phyloP scores from a whole-genome alignment of 129 eudicot genomes.

The Dittrichia graveolens region DNA sequence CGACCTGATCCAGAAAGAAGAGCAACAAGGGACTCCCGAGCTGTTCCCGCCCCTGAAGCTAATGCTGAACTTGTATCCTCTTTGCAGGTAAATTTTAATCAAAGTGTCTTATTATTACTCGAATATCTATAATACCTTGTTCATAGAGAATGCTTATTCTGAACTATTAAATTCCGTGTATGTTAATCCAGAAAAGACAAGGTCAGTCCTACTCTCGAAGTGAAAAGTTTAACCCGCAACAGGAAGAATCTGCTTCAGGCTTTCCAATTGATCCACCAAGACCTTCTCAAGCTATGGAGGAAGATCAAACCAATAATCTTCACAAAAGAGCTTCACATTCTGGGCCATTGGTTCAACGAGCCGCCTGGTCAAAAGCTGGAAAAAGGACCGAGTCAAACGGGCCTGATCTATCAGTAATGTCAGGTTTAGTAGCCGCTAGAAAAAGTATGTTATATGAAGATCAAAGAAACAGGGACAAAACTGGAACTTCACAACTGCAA shows the following conservation, averaged over 20 bases:
- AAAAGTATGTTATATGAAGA: conserved; percentile 71
- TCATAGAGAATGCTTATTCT: background rate
- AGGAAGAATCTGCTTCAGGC: conserved; percentile 91
- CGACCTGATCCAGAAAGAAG: conserved; percentile 59
- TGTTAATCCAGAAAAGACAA: conserved; percentile 63
- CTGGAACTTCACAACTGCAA: conserved; percentile 53
- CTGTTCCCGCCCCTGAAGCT: conserved; percentile 83
- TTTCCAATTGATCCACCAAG: conserved; percentile 94
- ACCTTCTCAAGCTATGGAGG: conserved; percentile 73
- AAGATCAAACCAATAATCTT: conserved; percentile 37
- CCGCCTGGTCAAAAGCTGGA: conserved; percentile 78
- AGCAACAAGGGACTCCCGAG: conserved; percentile 63
- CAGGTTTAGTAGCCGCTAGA: conserved; percentile 67
- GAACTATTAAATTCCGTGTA: conserved; percentile 7
- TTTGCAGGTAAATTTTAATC: conserved; percentile 57
- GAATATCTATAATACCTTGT: background rate
- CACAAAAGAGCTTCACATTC: conserved; percentile 85
- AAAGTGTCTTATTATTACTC: background rate
- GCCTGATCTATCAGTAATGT: conserved; percentile 60
- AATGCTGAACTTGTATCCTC: conserved; percentile 78
- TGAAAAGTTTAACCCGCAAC: conserved; percentile 81
- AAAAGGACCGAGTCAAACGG: conserved; percentile 63
- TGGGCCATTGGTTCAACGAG: conserved; percentile 77
- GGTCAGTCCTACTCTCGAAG: conserved; percentile 72
- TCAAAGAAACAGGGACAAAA: conserved; percentile 69